These are phyloP conservation scores for Fennellomyces sp. DNA, from an alignment of 371 early-diverging fungal species.

Conservation along the genomic window DNA sequence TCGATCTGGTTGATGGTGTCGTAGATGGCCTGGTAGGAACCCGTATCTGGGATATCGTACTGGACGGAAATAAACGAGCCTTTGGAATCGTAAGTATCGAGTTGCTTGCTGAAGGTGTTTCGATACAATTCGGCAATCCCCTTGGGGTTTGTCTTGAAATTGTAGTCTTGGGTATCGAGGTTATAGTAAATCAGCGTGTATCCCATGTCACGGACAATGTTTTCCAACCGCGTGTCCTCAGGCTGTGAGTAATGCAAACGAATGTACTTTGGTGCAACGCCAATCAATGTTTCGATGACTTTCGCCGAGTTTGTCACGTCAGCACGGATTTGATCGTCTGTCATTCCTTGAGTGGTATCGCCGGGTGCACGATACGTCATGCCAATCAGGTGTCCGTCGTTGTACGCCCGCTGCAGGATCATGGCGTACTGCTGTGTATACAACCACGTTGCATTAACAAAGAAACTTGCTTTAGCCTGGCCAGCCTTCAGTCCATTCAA, in stretches of 20 bases:
- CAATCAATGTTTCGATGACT: constrained; percentile 49
- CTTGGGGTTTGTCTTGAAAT: constrained; percentile 40
- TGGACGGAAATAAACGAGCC: constrained; percentile 57
- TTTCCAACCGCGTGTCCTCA: constrained; percentile 42
- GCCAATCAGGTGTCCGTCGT: constrained; percentile 61
- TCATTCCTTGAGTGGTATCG: constrained; percentile 45
- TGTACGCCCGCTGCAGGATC: constrained; percentile 54
- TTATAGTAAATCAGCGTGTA: constrained; percentile 56
- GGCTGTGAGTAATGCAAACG: constrained; percentile 55
- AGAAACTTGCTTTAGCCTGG: constrained; percentile 60
- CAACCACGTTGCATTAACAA: constrained; percentile 61
- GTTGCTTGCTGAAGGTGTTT: constrained; percentile 47
- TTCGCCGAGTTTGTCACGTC: constrained; percentile 55
- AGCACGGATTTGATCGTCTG: constrained; percentile 44
- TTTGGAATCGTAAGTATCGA: constrained; percentile 57
- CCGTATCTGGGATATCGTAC: constrained; percentile 61
- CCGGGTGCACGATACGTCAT: constrained; percentile 61
- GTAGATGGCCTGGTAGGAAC: constrained; percentile 47
- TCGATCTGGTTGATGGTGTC: constrained; percentile 51
- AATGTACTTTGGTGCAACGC: constrained; percentile 55
- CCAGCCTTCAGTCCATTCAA: constrained; percentile 53
- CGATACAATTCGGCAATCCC: constrained; percentile 45
- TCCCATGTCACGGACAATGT: constrained; percentile 48
- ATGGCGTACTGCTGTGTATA: constrained; percentile 56
- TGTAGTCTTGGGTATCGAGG: constrained; percentile 59